Evolutionary conservation across 352 stramenopile species (phyloP).

Genomic region (Phytopythium cucurbitacearum): DNA sequence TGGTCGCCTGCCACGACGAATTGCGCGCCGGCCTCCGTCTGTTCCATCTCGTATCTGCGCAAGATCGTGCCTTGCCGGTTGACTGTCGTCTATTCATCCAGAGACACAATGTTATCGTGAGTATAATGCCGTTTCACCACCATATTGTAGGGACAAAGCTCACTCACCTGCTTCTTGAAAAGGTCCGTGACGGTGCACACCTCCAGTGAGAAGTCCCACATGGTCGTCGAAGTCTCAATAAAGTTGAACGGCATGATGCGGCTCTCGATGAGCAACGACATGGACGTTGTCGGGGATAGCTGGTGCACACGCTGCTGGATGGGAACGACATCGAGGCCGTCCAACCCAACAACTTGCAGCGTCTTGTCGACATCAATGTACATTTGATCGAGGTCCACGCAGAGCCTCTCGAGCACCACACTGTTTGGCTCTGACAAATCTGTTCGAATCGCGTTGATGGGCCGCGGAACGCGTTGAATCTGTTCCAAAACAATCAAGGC

Average conservation of each 20-base stretch:
- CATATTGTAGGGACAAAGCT: too few relatives aligned
- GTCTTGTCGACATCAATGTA: neutral
- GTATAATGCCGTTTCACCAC: too few relatives aligned
- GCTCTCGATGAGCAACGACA: too few relatives aligned
- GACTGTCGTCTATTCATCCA: neutral
- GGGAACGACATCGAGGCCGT: neutral
- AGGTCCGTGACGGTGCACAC: too few relatives aligned
- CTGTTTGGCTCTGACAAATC: neutral
- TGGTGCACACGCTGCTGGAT: neutral
- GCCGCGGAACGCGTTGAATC: neutral
- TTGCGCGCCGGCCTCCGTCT: neutral
- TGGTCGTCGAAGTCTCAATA: too few relatives aligned
- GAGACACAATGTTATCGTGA: too few relatives aligned
- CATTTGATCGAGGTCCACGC: neutral
- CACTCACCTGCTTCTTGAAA: too few relatives aligned
- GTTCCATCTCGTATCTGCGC: constrained; percentile 1
- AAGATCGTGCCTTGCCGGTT: neutral
- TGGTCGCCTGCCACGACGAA: constrained; percentile 1
- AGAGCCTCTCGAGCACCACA: neutral
- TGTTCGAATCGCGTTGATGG: neutral
- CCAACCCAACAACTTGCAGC: neutral
- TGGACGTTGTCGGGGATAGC: neutral
- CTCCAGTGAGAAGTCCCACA: too few relatives aligned
- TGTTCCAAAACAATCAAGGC: neutral
- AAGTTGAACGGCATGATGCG: too few relatives aligned